These are phyloP conservation scores for Penicillium pulvis DNA, from an alignment of 495 filamentous ascomycete genomes.

Conservation along the genomic window DNA sequence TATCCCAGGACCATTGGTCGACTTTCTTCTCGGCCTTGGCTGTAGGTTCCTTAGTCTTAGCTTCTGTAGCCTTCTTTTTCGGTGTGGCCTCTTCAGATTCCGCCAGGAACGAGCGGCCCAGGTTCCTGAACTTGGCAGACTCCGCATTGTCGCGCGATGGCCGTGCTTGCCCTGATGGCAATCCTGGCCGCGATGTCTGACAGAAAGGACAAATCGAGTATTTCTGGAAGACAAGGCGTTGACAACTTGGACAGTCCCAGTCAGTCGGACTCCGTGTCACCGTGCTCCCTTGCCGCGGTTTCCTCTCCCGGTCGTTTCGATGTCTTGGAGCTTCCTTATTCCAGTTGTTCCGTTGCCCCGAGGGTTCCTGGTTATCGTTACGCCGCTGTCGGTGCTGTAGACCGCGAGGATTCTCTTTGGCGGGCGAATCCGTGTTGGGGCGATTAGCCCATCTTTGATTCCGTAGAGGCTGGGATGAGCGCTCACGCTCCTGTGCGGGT, in stretches of 20 bases:
- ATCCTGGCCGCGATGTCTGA: constrained; percentile 1
- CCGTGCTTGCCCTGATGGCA: background rate
- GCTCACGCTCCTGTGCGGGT: constrained; percentile 1
- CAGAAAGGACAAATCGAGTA: constrained; percentile 4
- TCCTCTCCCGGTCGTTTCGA: background rate
- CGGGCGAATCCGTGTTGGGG: background rate
- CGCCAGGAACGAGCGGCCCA: constrained; percentile 18
- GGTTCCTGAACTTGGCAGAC: constrained; percentile 24
- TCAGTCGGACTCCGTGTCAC: background rate
- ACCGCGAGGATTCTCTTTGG: background rate
- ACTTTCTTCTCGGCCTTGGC: constrained; percentile 9
- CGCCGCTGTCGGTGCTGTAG: background rate
- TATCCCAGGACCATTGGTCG: constrained; percentile 41
- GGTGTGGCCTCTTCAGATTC: constrained; percentile 11
- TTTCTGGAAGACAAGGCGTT: background rate
- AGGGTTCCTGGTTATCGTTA: background rate
- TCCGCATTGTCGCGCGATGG: constrained; percentile 10
- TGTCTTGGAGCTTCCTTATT: background rate
- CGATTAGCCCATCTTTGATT: background rate
- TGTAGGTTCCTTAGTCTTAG: constrained; percentile 1
- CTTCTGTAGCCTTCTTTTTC: background rate
- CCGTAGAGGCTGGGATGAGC: background rate
- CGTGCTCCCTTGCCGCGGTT: background rate
- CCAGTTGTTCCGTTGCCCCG: background rate
- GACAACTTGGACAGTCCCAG: constrained; percentile 16